phyloP scores from a whole-genome alignment of 2,329 filamentous ascomycete genomes.

The Ceratocystiopsis brevicomis region DNA sequence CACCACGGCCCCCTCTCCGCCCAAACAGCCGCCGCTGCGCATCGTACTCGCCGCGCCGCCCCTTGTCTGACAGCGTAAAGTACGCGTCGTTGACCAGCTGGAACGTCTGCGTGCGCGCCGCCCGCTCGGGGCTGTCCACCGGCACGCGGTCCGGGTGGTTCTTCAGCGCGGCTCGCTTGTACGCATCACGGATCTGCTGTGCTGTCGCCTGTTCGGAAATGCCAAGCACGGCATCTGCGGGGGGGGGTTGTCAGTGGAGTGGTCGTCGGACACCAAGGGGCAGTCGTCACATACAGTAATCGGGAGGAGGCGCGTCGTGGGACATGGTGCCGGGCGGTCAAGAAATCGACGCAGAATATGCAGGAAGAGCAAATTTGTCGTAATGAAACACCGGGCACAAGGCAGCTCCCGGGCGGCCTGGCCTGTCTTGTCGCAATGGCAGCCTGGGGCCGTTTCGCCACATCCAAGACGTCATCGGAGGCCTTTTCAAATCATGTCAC shows the following conservation, averaged over 20 bases:
- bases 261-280: background rate
- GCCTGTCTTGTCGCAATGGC: too few relatives aligned
- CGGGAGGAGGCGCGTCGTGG: conserved; percentile 28
- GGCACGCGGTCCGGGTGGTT: conserved; percentile 86
- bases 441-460: too few relatives aligned
- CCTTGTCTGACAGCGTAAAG: conserved; percentile 52
- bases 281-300: conserved; percentile 32
- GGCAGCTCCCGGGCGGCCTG: too few relatives aligned
- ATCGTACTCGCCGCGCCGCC: conserved; percentile 70
- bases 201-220: conserved; percentile 54
- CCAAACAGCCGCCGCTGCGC: conserved; percentile 38
- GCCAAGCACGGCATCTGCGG: conserved; percentile 52
- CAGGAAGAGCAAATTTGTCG: too few relatives aligned
- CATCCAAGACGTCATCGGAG: too few relatives aligned
- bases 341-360: background rate
- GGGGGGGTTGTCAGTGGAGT: conserved; percentile 3
- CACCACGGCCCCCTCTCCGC: background rate
- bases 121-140: conserved; percentile 63
- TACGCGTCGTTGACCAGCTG: conserved; percentile 27
- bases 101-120: conserved; percentile 49
- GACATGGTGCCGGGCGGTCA: conserved; percentile 14
- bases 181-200: conserved; percentile 79
- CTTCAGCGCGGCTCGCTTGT: conserved; percentile 87
- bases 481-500: too few relatives aligned
- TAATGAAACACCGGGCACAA: too few relatives aligned